Evolutionary conservation across 768 basidiomycete species (phyloP).

Genomic region (Trametes sanguinea): DNA sequence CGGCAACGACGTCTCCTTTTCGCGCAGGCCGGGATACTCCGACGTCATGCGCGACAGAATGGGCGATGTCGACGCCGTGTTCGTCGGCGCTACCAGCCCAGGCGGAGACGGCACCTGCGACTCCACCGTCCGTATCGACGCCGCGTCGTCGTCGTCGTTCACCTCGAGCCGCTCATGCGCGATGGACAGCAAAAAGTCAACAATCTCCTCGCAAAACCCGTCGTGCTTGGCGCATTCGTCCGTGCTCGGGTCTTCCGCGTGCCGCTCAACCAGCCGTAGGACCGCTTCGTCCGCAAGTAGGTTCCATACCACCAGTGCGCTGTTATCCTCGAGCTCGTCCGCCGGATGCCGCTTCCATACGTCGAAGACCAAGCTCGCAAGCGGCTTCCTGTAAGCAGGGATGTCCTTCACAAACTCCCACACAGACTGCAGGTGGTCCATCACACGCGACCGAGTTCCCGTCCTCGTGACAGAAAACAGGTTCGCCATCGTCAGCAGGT

Average conservation of each 20-base stretch:
- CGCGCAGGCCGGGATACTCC: slow-evolving; percentile 46
- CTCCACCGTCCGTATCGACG: slow-evolving; percentile 15
- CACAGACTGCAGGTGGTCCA: slow-evolving; percentile 56
- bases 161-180: slow-evolving; percentile 24
- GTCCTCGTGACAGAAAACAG: slow-evolving; percentile 40
- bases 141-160: slow-evolving; percentile 21
- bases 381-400: slow-evolving; percentile 56
- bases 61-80: slow-evolving; percentile 46
- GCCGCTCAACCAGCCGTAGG: slow-evolving; percentile 64
- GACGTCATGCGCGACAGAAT: slow-evolving; percentile 59
- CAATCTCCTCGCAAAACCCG: slow-evolving; percentile 25
- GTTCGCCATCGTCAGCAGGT: slow-evolving; percentile 49
- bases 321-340: slow-evolving; percentile 33
- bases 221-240: slow-evolving; percentile 32
- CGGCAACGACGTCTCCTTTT: slow-evolving; percentile 51
- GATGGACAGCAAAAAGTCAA: slow-evolving; percentile 22
- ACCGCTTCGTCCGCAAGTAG: slow-evolving; percentile 73
- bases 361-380: slow-evolving; percentile 55
- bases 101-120: slow-evolving; percentile 14
- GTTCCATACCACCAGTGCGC: slow-evolving; percentile 48
- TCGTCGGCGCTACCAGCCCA: slow-evolving; percentile 3
- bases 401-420: slow-evolving; percentile 74
- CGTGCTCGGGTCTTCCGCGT: slow-evolving; percentile 56
- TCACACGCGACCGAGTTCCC: slow-evolving; percentile 54
- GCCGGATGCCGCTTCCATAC: slow-evolving; percentile 44